Conservation (phyloP, 768 basidiomycete genomes). For the Mycena metata region DNA sequence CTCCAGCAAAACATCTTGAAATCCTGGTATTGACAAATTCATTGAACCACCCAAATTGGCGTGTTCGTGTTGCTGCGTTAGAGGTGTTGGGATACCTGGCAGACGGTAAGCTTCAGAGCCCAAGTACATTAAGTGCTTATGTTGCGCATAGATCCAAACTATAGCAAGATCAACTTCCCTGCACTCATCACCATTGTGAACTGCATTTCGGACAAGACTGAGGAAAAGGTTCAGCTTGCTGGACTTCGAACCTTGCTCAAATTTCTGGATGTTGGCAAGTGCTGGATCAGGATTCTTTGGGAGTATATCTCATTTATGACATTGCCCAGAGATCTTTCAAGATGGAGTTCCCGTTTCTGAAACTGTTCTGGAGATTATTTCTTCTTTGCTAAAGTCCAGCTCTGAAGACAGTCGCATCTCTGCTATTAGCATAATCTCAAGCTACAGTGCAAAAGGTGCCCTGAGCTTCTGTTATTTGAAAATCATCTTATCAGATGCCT, state of each 20-base stretch:
- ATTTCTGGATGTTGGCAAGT: background rate
- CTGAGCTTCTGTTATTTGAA: background rate
- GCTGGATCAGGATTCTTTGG: too few relatives aligned
- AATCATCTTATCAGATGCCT: background rate
- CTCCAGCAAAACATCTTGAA: background rate
- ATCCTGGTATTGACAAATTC: background rate
- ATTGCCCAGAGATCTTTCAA: background rate
- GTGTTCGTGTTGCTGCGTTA: constrained; percentile 10
- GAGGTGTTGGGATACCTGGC: background rate
- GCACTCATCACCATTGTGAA: background rate
- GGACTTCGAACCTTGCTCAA: constrained; percentile 2
- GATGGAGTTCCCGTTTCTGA: too few relatives aligned
- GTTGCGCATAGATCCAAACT: background rate
- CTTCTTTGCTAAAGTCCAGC: background rate
- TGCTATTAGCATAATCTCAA: background rate
- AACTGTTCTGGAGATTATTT: background rate
- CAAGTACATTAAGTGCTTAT: background rate
- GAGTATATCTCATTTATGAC: too few relatives aligned
- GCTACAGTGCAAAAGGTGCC: background rate
- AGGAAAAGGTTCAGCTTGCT: background rate
- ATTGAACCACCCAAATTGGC: background rate
- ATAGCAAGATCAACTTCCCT: background rate
- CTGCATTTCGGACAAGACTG: background rate
- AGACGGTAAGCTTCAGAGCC: background rate
- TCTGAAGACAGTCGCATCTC: background rate